These are phyloP conservation scores for Epichloe baconii DNA, from an alignment of 2,329 filamentous ascomycete species.

Conservation along the genomic window DNA sequence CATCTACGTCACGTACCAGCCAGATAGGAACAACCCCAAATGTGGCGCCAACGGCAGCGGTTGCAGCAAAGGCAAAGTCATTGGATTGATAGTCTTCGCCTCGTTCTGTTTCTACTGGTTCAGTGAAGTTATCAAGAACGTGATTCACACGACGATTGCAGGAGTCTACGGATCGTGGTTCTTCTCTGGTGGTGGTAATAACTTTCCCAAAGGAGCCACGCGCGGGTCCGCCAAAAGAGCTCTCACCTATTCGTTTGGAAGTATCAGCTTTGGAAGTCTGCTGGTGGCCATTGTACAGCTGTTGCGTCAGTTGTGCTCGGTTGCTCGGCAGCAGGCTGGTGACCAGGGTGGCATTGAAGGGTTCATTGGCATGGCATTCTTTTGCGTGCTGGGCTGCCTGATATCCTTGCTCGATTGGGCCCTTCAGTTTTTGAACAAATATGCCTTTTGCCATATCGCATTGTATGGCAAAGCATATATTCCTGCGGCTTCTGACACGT, in stretches of 20 bases:
- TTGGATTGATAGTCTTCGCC: slow-evolving; percentile 71
- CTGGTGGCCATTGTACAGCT: slow-evolving; percentile 80
- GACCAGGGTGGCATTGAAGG: slow-evolving; percentile 64
- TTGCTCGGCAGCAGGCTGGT: slow-evolving; percentile 50
- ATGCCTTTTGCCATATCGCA: slow-evolving; percentile 85
- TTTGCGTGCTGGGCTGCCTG: slow-evolving; percentile 66
- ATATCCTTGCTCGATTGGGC: slow-evolving; percentile 66
- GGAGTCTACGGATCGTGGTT: slow-evolving; percentile 93
- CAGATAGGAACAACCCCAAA: slow-evolving; percentile 37
- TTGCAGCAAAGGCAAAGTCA: slow-evolving; percentile 66
- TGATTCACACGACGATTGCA: slow-evolving; percentile 74
- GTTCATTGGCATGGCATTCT: slow-evolving; percentile 49
- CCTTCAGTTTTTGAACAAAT: slow-evolving; percentile 78
- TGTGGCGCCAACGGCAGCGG: slow-evolving; percentile 39
- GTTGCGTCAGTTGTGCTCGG: slow-evolving; percentile 66
- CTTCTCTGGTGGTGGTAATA: slow-evolving; percentile 48
- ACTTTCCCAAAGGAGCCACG: slow-evolving; percentile 63
- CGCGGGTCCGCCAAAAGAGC: slow-evolving; percentile 71
- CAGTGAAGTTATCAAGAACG: slow-evolving; percentile 86
- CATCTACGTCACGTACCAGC: slow-evolving; percentile 75
- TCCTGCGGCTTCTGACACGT: slow-evolving; percentile 75
- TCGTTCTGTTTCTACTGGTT: slow-evolving; percentile 94
- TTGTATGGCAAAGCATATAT: slow-evolving; percentile 86
- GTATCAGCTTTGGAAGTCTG: slow-evolving; percentile 75
- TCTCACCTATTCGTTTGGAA: slow-evolving; percentile 84